These are phyloP conservation scores for Carex kokanica DNA, from an alignment of 176 grass and related monocot species.

Conservation along the genomic window DNA sequence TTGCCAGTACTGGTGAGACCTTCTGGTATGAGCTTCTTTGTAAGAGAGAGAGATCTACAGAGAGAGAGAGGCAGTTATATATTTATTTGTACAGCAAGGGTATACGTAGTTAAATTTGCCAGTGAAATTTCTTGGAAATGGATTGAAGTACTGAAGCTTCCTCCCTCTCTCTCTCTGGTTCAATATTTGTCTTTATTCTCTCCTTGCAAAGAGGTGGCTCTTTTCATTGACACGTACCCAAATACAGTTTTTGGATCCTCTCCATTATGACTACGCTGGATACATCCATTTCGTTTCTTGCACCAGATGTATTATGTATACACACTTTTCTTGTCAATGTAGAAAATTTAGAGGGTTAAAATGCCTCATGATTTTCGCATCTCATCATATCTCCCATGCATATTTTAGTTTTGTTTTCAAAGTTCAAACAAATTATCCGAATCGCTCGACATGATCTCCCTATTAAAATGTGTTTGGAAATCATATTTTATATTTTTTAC, in stretches of 20 bases:
- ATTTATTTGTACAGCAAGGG: not conserved
- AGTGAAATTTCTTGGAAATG: conserved; percentile 9
- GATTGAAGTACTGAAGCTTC: conserved; percentile 4
- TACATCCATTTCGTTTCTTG: not conserved
- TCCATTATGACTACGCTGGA: not conserved
- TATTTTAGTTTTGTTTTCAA: too few relatives aligned
- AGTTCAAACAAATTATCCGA: too few relatives aligned
- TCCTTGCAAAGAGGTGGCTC: not conserved
- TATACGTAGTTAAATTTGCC: not conserved
- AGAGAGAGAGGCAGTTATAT: not conserved
- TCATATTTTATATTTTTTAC: too few relatives aligned
- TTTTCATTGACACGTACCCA: not conserved
- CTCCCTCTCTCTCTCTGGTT: not conserved
- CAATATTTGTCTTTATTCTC: not conserved
- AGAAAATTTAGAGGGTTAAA: too few relatives aligned
- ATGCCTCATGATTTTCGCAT: too few relatives aligned
- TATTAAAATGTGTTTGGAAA: too few relatives aligned
- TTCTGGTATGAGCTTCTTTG: not conserved
- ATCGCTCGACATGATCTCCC: too few relatives aligned
- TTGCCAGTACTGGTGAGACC: not conserved
- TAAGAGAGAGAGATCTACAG: not conserved
- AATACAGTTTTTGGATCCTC: not conserved
- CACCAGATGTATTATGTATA: too few relatives aligned
- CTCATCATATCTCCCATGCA: too few relatives aligned
- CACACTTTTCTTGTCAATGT: too few relatives aligned